A percentile compares a stretch with the other conserved stretches of the same genome.
Evolutionary conservation across 164 flowering plant genomes (phyloP).

Genomic region (Chloranthus sessilifolius): DNA sequence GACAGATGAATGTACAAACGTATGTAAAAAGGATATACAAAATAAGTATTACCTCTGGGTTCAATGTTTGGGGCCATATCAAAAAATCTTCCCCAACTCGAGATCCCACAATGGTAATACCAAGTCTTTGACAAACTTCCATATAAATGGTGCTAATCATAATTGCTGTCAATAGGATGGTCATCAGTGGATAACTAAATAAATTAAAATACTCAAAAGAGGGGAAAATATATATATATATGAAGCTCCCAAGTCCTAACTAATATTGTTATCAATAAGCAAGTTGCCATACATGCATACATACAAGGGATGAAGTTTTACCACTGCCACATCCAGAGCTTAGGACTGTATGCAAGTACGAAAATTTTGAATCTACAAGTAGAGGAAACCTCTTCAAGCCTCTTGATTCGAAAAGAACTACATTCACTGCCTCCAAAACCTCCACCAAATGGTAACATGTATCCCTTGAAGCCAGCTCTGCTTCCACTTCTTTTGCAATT

Average conservation of each 20-base stretch:
- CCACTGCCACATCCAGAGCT: conserved; percentile 55
- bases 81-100: conserved; percentile 74
- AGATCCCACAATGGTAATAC: conserved; percentile 56
- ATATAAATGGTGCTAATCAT: conserved; percentile 61
- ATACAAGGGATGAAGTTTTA: conserved; percentile 16
- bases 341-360: conserved; percentile 57
- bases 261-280: not conserved
- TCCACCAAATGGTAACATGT: conserved; percentile 60
- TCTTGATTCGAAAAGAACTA: conserved; percentile 50
- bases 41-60: conserved; percentile 42
- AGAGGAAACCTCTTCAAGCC: conserved; percentile 52
- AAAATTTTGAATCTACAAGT: conserved; percentile 44
- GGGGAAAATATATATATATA: too few relatives aligned
- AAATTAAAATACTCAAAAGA: too few relatives aligned
- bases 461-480: conserved; percentile 55
- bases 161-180: conserved; percentile 37
- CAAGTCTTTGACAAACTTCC: conserved; percentile 66
- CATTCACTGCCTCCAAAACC: conserved; percentile 57
- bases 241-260: not conserved
- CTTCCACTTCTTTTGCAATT: conserved; percentile 61
- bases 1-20: not conserved
- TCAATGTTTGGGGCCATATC: conserved; percentile 67
- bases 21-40: not conserved
- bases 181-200: too few relatives aligned
- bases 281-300: not conserved